A percentile compares a stretch with the other conserved stretches of the same genome.
These are phyloP conservation scores for Phytopythium montanum DNA, from an alignment of 352 stramenopile species.

Conservation along the genomic window DNA sequence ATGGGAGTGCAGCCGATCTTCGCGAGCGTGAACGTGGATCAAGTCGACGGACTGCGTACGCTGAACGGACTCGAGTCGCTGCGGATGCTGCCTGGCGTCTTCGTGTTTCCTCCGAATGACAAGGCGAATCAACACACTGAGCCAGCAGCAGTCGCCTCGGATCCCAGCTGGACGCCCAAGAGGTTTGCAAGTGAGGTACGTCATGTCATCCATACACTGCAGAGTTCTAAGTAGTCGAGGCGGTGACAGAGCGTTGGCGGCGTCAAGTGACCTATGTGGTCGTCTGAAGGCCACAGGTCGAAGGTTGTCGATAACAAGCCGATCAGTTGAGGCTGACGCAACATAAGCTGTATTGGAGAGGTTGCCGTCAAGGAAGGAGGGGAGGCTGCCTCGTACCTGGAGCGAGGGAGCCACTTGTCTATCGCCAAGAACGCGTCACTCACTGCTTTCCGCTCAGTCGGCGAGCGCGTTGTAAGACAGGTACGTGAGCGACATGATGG, in stretches of 20 bases:
- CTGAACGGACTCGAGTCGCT: background rate
- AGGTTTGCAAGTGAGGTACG: background rate
- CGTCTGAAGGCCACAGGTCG: too few species aligned
- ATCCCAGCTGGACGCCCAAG: background rate
- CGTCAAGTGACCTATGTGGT: background rate
- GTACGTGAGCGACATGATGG: conserved; percentile 66
- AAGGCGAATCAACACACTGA: background rate
- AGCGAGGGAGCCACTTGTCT: background rate
- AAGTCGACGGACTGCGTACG: conserved; percentile 7
- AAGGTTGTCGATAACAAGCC: too few species aligned
- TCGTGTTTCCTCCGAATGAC: background rate
- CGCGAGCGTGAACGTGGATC: conserved; percentile 15
- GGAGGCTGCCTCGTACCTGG: background rate
- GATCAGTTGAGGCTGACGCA: background rate
- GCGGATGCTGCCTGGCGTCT: background rate
- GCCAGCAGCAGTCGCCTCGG: background rate
- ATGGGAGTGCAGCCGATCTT: conserved; percentile 5
- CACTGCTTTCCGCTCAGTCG: conserved; percentile 1
- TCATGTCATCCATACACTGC: background rate
- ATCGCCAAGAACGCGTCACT: background rate
- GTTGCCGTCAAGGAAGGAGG: background rate
- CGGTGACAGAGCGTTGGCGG: too few species aligned
- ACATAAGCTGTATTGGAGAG: background rate
- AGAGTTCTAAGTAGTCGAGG: background rate
- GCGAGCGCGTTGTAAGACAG: conserved; percentile 52